Percentiles rank a stretch among this genome's conserved stretches.
Conservation (phyloP, 2,329 filamentous ascomycete species). For the Aspergillus clavatus region DNA sequence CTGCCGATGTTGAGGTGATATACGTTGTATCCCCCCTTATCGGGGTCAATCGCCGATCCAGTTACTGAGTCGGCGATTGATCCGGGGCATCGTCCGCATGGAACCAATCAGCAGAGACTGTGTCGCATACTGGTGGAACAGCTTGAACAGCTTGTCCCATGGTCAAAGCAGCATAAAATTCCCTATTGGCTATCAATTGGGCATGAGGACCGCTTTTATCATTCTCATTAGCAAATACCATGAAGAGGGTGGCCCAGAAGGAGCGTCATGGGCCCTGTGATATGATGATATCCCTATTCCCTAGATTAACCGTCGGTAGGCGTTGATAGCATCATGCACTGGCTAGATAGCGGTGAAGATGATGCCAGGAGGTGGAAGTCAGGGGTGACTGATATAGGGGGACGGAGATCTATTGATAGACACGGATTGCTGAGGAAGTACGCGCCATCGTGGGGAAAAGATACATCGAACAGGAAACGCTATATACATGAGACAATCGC, state of each 20-base stretch:
- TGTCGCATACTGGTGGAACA: background rate
- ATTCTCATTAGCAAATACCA: background rate
- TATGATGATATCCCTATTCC: no score
- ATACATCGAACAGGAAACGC: background rate
- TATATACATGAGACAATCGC: no score
- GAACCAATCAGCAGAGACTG: background rate
- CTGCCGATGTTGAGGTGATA: background rate
- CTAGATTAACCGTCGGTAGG: background rate
- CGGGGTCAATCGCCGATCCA: background rate
- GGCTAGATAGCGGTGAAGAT: background rate
- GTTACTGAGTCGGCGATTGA: background rate
- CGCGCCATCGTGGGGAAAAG: no score
- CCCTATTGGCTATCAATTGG: background rate
- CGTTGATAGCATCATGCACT: background rate
- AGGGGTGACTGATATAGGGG: no score
- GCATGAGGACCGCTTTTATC: background rate
- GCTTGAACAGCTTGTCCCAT: background rate
- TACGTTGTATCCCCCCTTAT: background rate
- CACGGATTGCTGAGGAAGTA: no score
- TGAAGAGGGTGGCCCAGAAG: background rate
- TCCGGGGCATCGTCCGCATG: background rate
- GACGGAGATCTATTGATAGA: no score
- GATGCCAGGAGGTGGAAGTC: no score
- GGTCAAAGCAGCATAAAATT: background rate
- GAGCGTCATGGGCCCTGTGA: background rate